Conservation (phyloP, 2,329 filamentous ascomycete species). For the Cucurbitaria berberidis region DNA sequence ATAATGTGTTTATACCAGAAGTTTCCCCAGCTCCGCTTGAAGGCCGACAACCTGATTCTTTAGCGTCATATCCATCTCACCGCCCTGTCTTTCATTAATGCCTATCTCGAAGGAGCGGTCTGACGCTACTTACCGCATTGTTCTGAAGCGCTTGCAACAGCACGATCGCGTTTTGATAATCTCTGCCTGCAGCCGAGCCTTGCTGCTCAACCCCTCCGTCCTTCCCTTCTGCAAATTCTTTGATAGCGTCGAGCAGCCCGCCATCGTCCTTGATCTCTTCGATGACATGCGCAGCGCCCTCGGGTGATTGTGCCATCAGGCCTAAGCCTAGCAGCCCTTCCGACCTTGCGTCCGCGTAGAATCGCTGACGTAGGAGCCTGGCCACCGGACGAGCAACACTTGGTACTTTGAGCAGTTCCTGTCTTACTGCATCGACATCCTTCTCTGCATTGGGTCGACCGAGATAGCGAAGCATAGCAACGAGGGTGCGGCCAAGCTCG, state of each 20-base stretch:
- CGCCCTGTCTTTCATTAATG: constrained; percentile 25
- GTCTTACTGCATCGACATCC: constrained; percentile 29
- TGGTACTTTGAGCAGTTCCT: constrained; percentile 36
- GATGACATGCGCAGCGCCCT: constrained; percentile 37
- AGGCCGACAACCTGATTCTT: constrained; percentile 29
- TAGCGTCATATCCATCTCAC: constrained; percentile 30
- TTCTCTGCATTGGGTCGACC: constrained; percentile 27
- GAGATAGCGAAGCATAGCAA: constrained; percentile 29
- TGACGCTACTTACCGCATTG: constrained; percentile 38
- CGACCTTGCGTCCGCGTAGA: constrained; percentile 44
- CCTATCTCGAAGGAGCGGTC: constrained; percentile 2
- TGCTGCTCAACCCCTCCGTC: constrained; percentile 31
- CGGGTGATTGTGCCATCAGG: constrained; percentile 38
- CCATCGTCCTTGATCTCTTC: constrained; percentile 37
- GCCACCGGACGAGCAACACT: constrained; percentile 40
- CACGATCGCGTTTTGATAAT: constrained; percentile 46
- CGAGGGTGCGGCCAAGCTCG: constrained; percentile 39
- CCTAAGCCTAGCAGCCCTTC: constrained; percentile 46
- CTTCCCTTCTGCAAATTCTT: constrained; percentile 39
- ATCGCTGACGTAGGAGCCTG: constrained; percentile 42
- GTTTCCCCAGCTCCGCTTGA: constrained; percentile 29
- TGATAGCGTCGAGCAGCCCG: constrained; percentile 40
- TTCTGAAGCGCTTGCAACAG: constrained; percentile 42
- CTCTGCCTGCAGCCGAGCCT: constrained; percentile 31
- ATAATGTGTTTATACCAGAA: constrained; percentile 28